Conservation (phyloP, 1,284 basidiomycete species). For the Sparassis latifolia region DNA sequence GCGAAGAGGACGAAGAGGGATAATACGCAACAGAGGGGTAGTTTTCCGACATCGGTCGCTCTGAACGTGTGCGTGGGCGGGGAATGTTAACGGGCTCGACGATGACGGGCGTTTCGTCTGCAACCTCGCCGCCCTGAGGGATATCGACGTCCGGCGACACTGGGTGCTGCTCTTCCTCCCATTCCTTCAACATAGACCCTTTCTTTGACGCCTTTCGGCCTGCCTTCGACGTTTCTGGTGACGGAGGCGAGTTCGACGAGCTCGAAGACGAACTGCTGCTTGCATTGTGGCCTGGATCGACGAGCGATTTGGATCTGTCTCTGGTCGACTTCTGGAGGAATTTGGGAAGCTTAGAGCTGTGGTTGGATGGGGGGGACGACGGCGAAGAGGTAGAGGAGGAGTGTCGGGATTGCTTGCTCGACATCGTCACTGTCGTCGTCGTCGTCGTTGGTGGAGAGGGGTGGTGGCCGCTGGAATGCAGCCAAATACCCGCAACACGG, state of each 20-base stretch:
- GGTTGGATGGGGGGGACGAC: slow-evolving; percentile 25
- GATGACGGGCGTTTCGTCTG: slow-evolving; percentile 40
- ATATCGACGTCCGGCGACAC: slow-evolving; percentile 24
- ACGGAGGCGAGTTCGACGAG: slow-evolving; percentile 26
- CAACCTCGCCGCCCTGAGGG: slow-evolving; percentile 19
- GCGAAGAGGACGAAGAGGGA: slow-evolving; percentile 27
- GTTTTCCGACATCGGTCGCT: slow-evolving; percentile 44
- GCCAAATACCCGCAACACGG: too few species aligned
- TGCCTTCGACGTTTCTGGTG: slow-evolving; percentile 18
- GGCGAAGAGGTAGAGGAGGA: slow-evolving; percentile 27
- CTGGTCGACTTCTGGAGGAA: slow-evolving; percentile 58
- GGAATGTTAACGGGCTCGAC: slow-evolving; percentile 38
- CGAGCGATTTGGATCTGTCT: slow-evolving; percentile 54
- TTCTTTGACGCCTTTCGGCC: slow-evolving; percentile 22
- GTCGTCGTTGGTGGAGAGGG: neutral
- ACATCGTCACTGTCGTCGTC: slow-evolving; percentile 24
- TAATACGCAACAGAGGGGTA: slow-evolving; percentile 31
- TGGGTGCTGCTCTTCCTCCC: slow-evolving; percentile 21
- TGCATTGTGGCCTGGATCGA: slow-evolving; percentile 35
- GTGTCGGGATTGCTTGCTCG: slow-evolving; percentile 21
- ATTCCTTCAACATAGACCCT: slow-evolving; percentile 20
- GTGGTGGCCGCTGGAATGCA: too few species aligned
- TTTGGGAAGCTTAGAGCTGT: slow-evolving; percentile 52
- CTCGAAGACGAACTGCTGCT: slow-evolving; percentile 35
- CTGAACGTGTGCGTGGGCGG: slow-evolving; percentile 38